phyloP scores from a whole-genome alignment of 1,284 basidiomycete species.

The Coniferiporia sulphurascens region DNA sequence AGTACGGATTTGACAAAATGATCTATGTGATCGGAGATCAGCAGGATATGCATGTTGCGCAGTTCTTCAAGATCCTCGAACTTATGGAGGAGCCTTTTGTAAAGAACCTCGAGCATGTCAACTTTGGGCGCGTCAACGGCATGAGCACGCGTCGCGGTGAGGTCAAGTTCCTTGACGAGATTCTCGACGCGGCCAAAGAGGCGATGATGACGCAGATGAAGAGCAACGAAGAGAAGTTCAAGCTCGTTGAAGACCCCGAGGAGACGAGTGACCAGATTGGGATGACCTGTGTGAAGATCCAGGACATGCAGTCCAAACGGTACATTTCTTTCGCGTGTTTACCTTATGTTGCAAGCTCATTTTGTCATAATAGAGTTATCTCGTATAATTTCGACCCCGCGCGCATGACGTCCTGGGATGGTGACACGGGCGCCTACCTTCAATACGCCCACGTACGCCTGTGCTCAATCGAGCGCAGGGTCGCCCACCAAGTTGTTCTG shows the following conservation, averaged over 20 bases:
- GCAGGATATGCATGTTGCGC: slow-evolving; percentile 89
- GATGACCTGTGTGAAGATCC: slow-evolving; percentile 96
- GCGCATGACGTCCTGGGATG: slow-evolving; percentile 94
- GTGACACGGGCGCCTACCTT: slow-evolving; percentile 93
- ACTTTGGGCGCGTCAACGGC: slow-evolving; percentile 89
- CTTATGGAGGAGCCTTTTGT: slow-evolving; percentile 92
- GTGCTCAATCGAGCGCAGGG: slow-evolving; percentile 90
- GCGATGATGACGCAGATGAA: slow-evolving; percentile 98
- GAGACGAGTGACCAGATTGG: slow-evolving; percentile 82
- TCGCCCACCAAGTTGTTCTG: slow-evolving; percentile 83
- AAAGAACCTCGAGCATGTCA: slow-evolving; percentile 79
- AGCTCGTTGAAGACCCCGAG: slow-evolving; percentile 85
- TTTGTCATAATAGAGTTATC: not conserved
- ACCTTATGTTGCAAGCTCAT: not conserved
- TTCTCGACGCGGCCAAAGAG: slow-evolving; percentile 85
- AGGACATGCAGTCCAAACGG: slow-evolving; percentile 96
- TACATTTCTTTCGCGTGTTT: slow-evolving; percentile 30
- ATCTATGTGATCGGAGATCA: slow-evolving; percentile 95
- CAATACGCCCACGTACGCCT: slow-evolving; percentile 97
- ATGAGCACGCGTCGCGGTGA: slow-evolving; percentile 99
- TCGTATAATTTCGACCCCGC: slow-evolving; percentile 90
- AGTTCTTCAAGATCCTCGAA: slow-evolving; percentile 93
- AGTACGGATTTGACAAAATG: slow-evolving; percentile 97
- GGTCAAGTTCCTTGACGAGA: slow-evolving; percentile 94
- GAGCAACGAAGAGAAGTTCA: slow-evolving; percentile 93